Conservation (phyloP, 1,284 basidiomycete species). For the Marasmius oreades region DNA sequence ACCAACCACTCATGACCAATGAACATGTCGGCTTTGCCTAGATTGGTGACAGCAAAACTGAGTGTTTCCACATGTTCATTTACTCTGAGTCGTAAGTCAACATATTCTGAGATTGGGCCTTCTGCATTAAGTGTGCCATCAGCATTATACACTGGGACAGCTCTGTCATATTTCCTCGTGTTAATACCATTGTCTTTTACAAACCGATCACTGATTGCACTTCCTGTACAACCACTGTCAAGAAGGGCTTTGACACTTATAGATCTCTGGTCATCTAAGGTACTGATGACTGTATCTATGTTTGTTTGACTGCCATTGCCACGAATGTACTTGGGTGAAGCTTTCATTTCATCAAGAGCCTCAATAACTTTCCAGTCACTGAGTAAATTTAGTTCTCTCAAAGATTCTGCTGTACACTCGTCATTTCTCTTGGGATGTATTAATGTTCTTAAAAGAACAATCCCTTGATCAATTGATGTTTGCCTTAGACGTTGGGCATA, state of each 20-base stretch:
- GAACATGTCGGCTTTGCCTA: conserved; percentile 23
- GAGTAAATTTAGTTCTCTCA: background rate
- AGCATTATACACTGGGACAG: conserved; percentile 5
- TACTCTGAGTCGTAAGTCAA: background rate
- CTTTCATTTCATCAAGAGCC: background rate
- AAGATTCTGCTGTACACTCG: background rate
- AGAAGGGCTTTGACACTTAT: background rate
- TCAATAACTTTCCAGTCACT: background rate
- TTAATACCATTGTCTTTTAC: background rate
- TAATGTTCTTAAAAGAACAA: background rate
- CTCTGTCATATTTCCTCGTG: conserved; percentile 3
- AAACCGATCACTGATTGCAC: background rate
- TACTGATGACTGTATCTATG: background rate
- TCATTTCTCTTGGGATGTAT: background rate
- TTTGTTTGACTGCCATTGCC: background rate
- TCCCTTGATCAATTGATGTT: background rate
- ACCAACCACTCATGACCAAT: conserved; percentile 25
- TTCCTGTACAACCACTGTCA: background rate
- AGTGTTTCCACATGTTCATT: conserved; percentile 3
- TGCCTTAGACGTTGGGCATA: background rate
- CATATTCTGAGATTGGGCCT: conserved; percentile 1
- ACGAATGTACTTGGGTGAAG: background rate
- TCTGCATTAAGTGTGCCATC: background rate
- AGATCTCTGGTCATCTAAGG: background rate
- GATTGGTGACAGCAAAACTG: conserved; percentile 20